These are phyloP conservation scores for Russula abietina DNA, from an alignment of 768 basidiomycete genomes.

Conservation along the genomic window DNA sequence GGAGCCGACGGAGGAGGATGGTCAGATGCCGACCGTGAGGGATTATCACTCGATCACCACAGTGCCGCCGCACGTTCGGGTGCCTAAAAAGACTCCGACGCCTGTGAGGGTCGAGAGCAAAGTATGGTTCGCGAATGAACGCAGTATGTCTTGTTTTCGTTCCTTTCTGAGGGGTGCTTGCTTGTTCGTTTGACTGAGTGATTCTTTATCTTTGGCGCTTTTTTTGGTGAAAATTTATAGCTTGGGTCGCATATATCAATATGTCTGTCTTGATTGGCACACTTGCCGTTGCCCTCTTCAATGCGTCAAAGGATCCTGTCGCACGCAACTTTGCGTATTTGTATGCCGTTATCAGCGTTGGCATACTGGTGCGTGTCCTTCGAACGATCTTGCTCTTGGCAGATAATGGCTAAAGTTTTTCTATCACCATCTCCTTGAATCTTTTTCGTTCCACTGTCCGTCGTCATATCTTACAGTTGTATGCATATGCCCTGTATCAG, in stretches of 20 bases:
- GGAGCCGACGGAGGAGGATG: constrained; percentile 39
- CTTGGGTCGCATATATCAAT: constrained; percentile 92
- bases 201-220: background rate
- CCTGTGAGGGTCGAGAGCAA: constrained; percentile 87
- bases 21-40: constrained; percentile 53
- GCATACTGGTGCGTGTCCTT: constrained; percentile 46
- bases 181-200: background rate
- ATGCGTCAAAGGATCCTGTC: constrained; percentile 64
- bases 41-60: constrained; percentile 76
- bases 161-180: background rate
- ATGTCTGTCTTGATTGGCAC: constrained; percentile 79
- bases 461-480: constrained; percentile 45
- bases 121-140: constrained; percentile 97
- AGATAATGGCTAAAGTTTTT: background rate
- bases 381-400: too few relatives aligned
- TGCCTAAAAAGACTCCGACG: constrained; percentile 78
- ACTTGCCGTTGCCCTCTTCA: constrained; percentile 82
- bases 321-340: constrained; percentile 73
- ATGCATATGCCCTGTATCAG: constrained; percentile 84
- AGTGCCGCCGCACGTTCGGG: constrained; percentile 56
- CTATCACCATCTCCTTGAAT: background rate
- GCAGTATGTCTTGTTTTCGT: constrained; percentile 44
- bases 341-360: constrained; percentile 76
- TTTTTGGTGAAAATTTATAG: constrained; percentile 34
- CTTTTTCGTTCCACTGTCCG: background rate